A percentile compares a stretch with the other conserved stretches of the same genome.
Conservation (phyloP, 305 asterid genomes). For the Fraxinus platypoda region DNA sequence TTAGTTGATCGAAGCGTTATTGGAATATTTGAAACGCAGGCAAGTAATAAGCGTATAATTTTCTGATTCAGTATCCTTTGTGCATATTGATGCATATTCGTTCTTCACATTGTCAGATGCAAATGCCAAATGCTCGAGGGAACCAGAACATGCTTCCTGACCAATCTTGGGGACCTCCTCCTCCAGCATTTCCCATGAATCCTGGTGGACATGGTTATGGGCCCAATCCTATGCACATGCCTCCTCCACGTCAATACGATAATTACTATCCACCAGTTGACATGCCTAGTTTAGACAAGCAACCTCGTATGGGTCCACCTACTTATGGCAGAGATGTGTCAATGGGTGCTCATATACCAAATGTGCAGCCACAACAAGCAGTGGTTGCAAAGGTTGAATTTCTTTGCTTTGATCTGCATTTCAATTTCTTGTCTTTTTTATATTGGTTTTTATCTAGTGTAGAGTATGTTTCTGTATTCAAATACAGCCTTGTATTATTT, state of each 20-base stretch:
- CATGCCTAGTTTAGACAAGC: conserved; percentile 47
- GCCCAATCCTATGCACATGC: conserved; percentile 47
- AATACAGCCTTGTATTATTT: not conserved
- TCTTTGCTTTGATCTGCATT: not conserved
- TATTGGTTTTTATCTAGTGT: not conserved
- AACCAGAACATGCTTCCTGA: conserved; percentile 53
- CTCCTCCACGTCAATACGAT: conserved; percentile 61
- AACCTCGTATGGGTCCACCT: conserved; percentile 50
- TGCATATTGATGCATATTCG: conserved; percentile 7
- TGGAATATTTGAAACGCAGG: conserved; percentile 72
- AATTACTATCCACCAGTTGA: conserved; percentile 58
- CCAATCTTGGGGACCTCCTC: conserved; percentile 67
- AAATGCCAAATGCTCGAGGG: conserved; percentile 56
- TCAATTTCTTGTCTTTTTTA: not conserved
- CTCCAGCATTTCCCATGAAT: conserved; percentile 50
- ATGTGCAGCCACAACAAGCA: conserved; percentile 58
- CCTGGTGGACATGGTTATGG: conserved; percentile 54
- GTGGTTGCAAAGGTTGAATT: conserved; percentile 52
- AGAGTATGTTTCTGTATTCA: not conserved
- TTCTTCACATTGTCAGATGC: conserved; percentile 47
- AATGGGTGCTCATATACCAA: conserved; percentile 44
- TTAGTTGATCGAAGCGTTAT: conserved; percentile 81
- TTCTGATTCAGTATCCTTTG: not conserved
- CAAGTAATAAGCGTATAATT: conserved; percentile 27
- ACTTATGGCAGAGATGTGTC: conserved; percentile 53